phyloP scores from a whole-genome alignment of 208 protist genomes.

The Porcisia deanei region DNA sequence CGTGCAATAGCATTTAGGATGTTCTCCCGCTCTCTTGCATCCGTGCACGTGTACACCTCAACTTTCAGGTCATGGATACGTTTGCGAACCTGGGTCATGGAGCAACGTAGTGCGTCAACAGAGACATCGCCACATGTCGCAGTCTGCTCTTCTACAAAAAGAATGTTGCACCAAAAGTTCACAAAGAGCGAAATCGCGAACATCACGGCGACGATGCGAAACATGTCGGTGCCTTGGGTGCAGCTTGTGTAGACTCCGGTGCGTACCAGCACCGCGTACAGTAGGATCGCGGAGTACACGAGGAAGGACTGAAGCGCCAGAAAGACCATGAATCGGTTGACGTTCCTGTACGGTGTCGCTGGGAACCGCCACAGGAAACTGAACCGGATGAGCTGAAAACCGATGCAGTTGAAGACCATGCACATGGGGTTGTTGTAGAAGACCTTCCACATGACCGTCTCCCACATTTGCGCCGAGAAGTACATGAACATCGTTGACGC shows the following conservation, averaged over 20 bases:
- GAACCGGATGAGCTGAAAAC: constrained; percentile 44
- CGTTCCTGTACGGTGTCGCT: constrained; percentile 62
- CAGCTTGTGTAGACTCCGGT: constrained; percentile 49
- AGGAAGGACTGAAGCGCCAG: constrained; percentile 34
- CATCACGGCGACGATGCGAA: constrained; percentile 34
- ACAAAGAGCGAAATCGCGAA: constrained; percentile 37
- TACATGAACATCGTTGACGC: constrained; percentile 42
- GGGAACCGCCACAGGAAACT: constrained; percentile 23
- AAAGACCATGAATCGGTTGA: constrained; percentile 56
- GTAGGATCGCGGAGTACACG: constrained; percentile 32
- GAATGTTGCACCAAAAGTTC: constrained; percentile 62
- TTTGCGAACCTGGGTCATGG: constrained; percentile 60
- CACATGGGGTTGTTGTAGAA: constrained; percentile 58
- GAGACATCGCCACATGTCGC: constrained; percentile 48
- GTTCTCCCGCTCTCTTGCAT: constrained; percentile 53
- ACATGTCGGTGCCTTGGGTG: constrained; percentile 52
- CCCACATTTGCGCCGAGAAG: constrained; percentile 35
- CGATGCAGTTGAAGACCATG: constrained; percentile 39
- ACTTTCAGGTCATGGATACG: constrained; percentile 66
- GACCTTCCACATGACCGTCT: constrained; percentile 75
- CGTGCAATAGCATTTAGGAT: constrained; percentile 67
- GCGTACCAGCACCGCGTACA: constrained; percentile 44
- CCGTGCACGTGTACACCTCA: constrained; percentile 49
- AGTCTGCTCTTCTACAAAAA: constrained; percentile 39
- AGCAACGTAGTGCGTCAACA: constrained; percentile 61